Evolutionary conservation across 140 eudicot genomes (phyloP).

Genomic region (Bidens hawaiensis): DNA sequence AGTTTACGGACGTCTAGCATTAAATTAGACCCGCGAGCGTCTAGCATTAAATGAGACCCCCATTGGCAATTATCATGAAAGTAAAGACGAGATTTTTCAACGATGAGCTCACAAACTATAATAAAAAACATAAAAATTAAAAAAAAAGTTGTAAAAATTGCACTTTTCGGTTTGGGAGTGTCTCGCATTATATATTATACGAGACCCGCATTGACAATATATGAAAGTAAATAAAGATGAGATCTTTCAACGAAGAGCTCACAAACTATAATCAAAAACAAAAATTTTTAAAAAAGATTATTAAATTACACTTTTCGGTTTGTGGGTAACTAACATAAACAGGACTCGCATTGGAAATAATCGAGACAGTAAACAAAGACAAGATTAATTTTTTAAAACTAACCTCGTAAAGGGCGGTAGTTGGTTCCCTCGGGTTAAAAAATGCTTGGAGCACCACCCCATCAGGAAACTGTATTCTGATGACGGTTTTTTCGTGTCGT

Average conservation of each 20-base stretch:
- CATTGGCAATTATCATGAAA: not conserved
- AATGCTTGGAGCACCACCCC: conserved; percentile 94
- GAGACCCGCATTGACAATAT: not conserved
- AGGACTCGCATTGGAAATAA: too few relatives aligned
- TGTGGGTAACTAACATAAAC: too few relatives aligned
- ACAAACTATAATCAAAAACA: too few relatives aligned
- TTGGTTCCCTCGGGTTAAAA: conserved; percentile 70
- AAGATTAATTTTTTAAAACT: conserved; percentile 26
- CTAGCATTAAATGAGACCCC: not conserved
- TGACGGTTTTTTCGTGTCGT: conserved; percentile 56
- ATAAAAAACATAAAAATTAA: too few relatives aligned
- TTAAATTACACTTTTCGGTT: too few relatives aligned
- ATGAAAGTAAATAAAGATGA: not conserved
- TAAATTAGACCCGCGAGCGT: too few relatives aligned
- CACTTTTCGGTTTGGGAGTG: not conserved
- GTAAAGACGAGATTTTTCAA: not conserved
- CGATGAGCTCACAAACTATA: too few relatives aligned
- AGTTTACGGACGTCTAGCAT: not conserved
- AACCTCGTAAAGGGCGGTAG: conserved; percentile 83
- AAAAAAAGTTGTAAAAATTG: not conserved
- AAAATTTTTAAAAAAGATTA: too few relatives aligned
- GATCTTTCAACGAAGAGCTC: too few relatives aligned
- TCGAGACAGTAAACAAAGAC: too few relatives aligned
- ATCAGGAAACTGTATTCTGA: conserved; percentile 88
- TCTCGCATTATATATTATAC: not conserved